Evolutionary conservation across 2,329 filamentous ascomycete genomes (phyloP).

Genomic region (Xylariaceae sp.): DNA sequence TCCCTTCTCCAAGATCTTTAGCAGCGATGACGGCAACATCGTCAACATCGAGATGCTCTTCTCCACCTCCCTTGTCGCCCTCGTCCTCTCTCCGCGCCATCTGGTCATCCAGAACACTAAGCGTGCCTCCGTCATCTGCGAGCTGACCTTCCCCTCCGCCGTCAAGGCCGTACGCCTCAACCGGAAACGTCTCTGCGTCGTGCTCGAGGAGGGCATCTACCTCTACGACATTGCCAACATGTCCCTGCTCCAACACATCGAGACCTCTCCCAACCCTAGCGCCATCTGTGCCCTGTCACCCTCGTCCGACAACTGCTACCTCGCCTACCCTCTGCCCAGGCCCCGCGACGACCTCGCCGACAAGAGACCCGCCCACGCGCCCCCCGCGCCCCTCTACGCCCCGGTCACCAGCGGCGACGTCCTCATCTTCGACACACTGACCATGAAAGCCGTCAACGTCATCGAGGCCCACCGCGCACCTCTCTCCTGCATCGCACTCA

Average conservation of each 20-base stretch:
- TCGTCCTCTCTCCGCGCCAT: slow-evolving; percentile 86
- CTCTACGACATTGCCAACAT: slow-evolving; percentile 99
- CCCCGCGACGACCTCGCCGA: slow-evolving; percentile 57
- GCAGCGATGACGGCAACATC: slow-evolving; percentile 91
- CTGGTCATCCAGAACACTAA: slow-evolving; percentile 96
- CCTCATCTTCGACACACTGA: slow-evolving; percentile 84
- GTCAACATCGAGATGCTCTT: slow-evolving; percentile 98
- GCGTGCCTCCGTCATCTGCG: slow-evolving; percentile 83
- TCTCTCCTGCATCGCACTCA: slow-evolving; percentile 83
- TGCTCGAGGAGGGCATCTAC: slow-evolving; percentile 94
- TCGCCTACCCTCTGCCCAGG: slow-evolving; percentile 86
- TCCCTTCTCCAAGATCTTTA: slow-evolving; percentile 91
- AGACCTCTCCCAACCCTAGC: slow-evolving; percentile 87
- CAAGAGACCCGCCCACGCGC: slow-evolving; percentile 72
- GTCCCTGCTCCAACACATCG: slow-evolving; percentile 87
- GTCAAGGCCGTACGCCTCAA: slow-evolving; percentile 92
- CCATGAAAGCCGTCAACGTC: slow-evolving; percentile 89
- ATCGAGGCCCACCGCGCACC: slow-evolving; percentile 93
- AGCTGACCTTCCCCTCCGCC: slow-evolving; percentile 96
- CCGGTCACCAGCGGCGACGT: slow-evolving; percentile 87
- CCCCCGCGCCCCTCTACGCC: slow-evolving; percentile 73
- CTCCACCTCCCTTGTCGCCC: slow-evolving; percentile 90
- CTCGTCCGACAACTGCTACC: slow-evolving; percentile 91
- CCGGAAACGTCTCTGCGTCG: slow-evolving; percentile 86
- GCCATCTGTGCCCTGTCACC: slow-evolving; percentile 91